Conservation (phyloP, 768 basidiomycete genomes). For the Hygrophoropsis aurantiaca region DNA sequence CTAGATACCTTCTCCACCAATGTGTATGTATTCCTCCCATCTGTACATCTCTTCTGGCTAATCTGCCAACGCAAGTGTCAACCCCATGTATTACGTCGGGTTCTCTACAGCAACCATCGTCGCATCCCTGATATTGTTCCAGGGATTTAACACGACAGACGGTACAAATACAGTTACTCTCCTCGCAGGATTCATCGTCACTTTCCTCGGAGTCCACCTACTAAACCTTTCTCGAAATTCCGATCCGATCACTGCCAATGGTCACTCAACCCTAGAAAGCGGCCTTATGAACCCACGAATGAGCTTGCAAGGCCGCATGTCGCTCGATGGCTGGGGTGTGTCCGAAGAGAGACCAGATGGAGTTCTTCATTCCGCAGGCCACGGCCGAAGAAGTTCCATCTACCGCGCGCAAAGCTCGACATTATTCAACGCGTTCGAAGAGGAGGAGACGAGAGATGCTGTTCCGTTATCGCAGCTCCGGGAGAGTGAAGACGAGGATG, state of each 20-base stretch:
- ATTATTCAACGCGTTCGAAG: conserved; percentile 78
- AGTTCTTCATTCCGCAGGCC: conserved; percentile 34
- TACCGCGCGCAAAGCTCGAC: conserved; percentile 65
- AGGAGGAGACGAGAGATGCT: conserved; percentile 41
- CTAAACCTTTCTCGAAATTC: conserved; percentile 76
- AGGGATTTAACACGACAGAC: conserved; percentile 91
- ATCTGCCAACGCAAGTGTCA: conserved; percentile 58
- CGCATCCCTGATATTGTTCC: conserved; percentile 94
- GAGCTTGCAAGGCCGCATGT: conserved; percentile 78
- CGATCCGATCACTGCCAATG: conserved; percentile 40
- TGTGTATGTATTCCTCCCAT: conserved; percentile 60
- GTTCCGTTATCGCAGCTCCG: conserved; percentile 62
- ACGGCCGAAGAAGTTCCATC: conserved; percentile 65
- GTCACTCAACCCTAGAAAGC: conserved; percentile 58
- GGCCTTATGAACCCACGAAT: conserved; percentile 77
- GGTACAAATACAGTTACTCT: conserved; percentile 84
- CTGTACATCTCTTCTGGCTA: neutral
- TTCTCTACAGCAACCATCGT: conserved; percentile 93
- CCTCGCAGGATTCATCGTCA: conserved; percentile 85
- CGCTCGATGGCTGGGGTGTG: conserved; percentile 71
- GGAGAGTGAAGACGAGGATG: conserved; percentile 65
- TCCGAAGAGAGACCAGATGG: conserved; percentile 30
- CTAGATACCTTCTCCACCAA: conserved; percentile 96
- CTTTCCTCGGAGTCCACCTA: conserved; percentile 96
- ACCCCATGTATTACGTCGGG: conserved; percentile 97